Conservation (phyloP, 345 rosid species). For the Eutrema yunnanense region DNA sequence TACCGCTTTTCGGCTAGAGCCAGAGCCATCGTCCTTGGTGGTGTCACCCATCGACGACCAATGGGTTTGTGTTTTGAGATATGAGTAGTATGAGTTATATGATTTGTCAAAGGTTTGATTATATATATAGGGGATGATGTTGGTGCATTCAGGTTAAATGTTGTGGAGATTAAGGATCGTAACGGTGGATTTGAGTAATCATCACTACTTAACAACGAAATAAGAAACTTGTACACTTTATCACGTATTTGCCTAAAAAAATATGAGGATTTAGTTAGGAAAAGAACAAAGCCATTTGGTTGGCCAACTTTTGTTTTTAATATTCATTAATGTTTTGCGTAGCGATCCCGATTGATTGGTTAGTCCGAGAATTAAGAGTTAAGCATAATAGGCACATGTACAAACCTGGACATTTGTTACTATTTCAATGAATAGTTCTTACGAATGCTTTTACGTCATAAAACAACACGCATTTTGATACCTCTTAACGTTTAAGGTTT, state of each 20-base stretch:
- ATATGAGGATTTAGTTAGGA: background rate
- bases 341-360: constrained; percentile 8
- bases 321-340: constrained; percentile 2
- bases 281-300: constrained; percentile 3
- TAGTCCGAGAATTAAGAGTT: constrained; percentile 10
- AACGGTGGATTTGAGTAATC: constrained; percentile 20
- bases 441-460: constrained; percentile 26
- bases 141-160: constrained; percentile 3
- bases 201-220: constrained; percentile 14
- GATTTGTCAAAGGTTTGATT: background rate
- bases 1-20: constrained; percentile 5
- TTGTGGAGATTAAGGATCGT: constrained; percentile 18
- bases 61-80: background rate
- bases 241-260: background rate
- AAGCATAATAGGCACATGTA: constrained; percentile 26
- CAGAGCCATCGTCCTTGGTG: constrained; percentile 10
- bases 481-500: constrained; percentile 24
- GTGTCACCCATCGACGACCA: constrained; percentile 12
- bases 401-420: background rate
- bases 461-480: constrained; percentile 13
- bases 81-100: background rate
- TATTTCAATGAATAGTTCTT: background rate
- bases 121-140: constrained; percentile 1
- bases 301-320: background rate
- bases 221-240: constrained; percentile 4